These are phyloP conservation scores for Fusarium sp. DNA, from an alignment of 2,329 filamentous ascomycete genomes.

Conservation along the genomic window DNA sequence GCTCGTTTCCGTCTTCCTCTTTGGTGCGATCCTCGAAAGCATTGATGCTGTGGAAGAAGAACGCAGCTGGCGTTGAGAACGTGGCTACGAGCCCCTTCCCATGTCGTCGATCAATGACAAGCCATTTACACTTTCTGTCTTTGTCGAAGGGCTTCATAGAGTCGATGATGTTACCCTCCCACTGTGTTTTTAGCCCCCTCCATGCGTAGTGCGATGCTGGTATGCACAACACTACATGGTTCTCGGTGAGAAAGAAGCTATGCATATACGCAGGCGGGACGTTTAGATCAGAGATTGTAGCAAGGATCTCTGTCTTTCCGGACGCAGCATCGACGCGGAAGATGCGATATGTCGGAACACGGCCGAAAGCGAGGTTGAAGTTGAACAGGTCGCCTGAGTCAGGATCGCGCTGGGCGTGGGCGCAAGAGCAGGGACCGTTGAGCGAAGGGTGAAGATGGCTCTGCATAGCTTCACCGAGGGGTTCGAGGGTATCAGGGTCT, in stretches of 20 bases:
- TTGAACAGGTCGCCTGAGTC: slow-evolving; percentile 84
- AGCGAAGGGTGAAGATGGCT: slow-evolving; percentile 75
- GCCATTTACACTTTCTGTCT: slow-evolving; percentile 74
- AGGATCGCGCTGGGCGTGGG: slow-evolving; percentile 81
- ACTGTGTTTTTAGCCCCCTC: slow-evolving; percentile 73
- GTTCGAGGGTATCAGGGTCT: slow-evolving; percentile 80
- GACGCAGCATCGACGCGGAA: slow-evolving; percentile 76
- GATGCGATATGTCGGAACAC: slow-evolving; percentile 73
- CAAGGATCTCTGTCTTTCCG: slow-evolving; percentile 79
- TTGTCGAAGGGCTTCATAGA: slow-evolving; percentile 75
- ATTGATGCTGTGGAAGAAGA: slow-evolving; percentile 86
- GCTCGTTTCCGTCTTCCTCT: slow-evolving; percentile 52
- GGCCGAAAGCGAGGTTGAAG: slow-evolving; percentile 80
- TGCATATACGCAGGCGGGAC: slow-evolving; percentile 81
- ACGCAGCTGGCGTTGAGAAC: slow-evolving; percentile 78
- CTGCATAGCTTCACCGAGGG: slow-evolving; percentile 75
- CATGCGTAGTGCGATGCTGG: slow-evolving; percentile 75
- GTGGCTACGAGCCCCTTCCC: slow-evolving; percentile 76
- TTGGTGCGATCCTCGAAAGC: slow-evolving; percentile 74
- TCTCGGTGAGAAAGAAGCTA: slow-evolving; percentile 81
- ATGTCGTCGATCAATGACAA: slow-evolving; percentile 77
- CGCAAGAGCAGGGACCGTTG: slow-evolving; percentile 75
- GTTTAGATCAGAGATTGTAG: slow-evolving; percentile 69
- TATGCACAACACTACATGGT: slow-evolving; percentile 81
- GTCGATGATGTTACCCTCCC: slow-evolving; percentile 77